phyloP scores from a whole-genome alignment of 495 filamentous ascomycete genomes.

The Ramalina intermedia region DNA sequence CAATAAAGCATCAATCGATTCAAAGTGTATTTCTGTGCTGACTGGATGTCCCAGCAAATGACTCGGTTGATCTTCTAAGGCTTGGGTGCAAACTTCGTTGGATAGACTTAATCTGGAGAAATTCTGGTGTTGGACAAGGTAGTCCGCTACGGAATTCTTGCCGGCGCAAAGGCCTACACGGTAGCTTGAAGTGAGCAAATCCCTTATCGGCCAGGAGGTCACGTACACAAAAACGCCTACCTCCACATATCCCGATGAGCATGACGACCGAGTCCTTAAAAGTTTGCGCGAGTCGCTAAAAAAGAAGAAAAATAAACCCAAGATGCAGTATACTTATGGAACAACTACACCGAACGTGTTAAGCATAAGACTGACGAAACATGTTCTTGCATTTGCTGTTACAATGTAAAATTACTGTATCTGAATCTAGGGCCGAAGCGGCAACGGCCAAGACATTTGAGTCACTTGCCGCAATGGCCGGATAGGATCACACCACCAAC shows the following conservation, averaged over 20 bases:
- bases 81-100: not conserved
- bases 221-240: slow-evolving; percentile 30
- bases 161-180: slow-evolving; percentile 65
- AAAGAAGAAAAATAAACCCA: no score
- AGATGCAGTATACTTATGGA: no score
- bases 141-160: slow-evolving; percentile 72
- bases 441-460: no score
- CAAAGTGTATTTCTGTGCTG: slow-evolving; percentile 29
- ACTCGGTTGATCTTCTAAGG: slow-evolving; percentile 2
- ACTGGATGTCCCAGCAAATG: not conserved
- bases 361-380: no score
- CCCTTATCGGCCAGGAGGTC: no score
- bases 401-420: no score
- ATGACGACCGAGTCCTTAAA: slow-evolving; percentile 28
- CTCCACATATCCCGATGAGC: slow-evolving; percentile 88
- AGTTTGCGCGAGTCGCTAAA: no score
- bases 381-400: no score
- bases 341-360: no score
- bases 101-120: slow-evolving; percentile 44
- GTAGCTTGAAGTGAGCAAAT: not conserved
- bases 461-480: no score
- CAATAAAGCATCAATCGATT: slow-evolving; percentile 45
- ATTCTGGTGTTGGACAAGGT: slow-evolving; percentile 60
- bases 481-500: no score
- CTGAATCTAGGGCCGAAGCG: no score